Percentiles rank a stretch among this genome's conserved stretches.
Evolutionary conservation across 768 basidiomycete species (phyloP).

Genomic region (Amanita pseudoporphyria): DNA sequence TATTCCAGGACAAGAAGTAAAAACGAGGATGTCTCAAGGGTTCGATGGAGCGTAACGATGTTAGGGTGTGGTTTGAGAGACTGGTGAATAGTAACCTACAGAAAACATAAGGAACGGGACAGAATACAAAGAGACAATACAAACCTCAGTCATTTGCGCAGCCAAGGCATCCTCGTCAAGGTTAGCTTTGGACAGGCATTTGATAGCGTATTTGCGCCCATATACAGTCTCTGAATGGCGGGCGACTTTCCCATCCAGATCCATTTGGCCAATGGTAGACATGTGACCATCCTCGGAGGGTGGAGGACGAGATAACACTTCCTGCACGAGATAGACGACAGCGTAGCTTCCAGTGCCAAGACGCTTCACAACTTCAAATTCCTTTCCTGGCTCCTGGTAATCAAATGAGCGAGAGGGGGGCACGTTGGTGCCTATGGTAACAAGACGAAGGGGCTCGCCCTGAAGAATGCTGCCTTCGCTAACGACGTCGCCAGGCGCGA

Average conservation of each 20-base stretch:
- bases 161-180: conserved; percentile 80
- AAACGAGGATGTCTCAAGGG: conserved; percentile 86
- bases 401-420: conserved; percentile 20
- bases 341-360: conserved; percentile 90
- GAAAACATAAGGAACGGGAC: conserved; percentile 10
- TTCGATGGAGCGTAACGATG: conserved; percentile 91
- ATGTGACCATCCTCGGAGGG: conserved; percentile 49
- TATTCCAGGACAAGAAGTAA: conserved; percentile 90
- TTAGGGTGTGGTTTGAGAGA: conserved; percentile 84
- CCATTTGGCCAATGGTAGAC: conserved; percentile 45
- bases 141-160: conserved; percentile 88
- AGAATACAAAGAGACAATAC: conserved; percentile 1
- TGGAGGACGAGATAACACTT: conserved; percentile 43
- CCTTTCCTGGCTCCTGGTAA: conserved; percentile 41
- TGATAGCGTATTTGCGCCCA: conserved; percentile 87
- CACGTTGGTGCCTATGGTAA: conserved; percentile 33
- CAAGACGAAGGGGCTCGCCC: conserved; percentile 54
- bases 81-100: conserved; percentile 87
- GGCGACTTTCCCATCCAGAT: conserved; percentile 32
- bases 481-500: conserved; percentile 64
- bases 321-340: conserved; percentile 86
- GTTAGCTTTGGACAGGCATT: conserved; percentile 92
- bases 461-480: conserved; percentile 59
- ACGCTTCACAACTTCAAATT: conserved; percentile 78
- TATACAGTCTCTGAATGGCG: conserved; percentile 37